Conservation (phyloP, 495 filamentous ascomycete genomes). For the Lineolata rhizophorae region DNA sequence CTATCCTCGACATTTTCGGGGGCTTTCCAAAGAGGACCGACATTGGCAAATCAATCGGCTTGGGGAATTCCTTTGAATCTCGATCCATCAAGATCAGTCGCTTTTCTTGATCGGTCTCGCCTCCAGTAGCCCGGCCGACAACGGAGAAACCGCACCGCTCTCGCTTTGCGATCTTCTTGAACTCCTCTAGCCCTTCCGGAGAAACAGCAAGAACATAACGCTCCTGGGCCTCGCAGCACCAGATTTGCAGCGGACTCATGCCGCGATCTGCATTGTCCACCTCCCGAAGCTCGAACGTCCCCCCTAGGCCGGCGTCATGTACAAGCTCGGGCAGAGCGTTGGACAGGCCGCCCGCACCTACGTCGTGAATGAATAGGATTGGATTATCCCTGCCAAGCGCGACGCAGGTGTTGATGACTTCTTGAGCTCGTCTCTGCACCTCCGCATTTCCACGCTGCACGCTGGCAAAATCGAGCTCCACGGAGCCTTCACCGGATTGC, state of each 20-base stretch:
- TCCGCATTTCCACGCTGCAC: constrained; percentile 92
- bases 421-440: constrained; percentile 82
- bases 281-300: constrained; percentile 75
- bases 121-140: constrained; percentile 53
- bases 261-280: constrained; percentile 72
- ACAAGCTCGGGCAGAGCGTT: constrained; percentile 88
- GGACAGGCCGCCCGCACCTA: constrained; percentile 83
- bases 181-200: constrained; percentile 54
- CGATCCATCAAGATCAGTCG: constrained; percentile 62
- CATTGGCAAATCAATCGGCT: constrained; percentile 80
- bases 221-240: constrained; percentile 95
- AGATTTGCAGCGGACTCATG: constrained; percentile 90
- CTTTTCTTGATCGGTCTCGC: constrained; percentile 37
- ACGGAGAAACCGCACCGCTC: constrained; percentile 90
- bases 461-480: constrained; percentile 84
- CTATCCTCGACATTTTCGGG: constrained; percentile 60
- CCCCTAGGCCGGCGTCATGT: constrained; percentile 73
- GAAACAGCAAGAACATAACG: constrained; percentile 77
- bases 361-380: constrained; percentile 91
- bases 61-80: constrained; percentile 52
- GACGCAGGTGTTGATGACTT: constrained; percentile 86
- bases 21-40: constrained; percentile 79
- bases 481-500: constrained; percentile 67
- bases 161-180: constrained; percentile 60
- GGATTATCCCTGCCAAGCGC: constrained; percentile 66